These are phyloP conservation scores for Annulohypoxylon moriforme DNA, from an alignment of 495 filamentous ascomycete species.

Conservation along the genomic window DNA sequence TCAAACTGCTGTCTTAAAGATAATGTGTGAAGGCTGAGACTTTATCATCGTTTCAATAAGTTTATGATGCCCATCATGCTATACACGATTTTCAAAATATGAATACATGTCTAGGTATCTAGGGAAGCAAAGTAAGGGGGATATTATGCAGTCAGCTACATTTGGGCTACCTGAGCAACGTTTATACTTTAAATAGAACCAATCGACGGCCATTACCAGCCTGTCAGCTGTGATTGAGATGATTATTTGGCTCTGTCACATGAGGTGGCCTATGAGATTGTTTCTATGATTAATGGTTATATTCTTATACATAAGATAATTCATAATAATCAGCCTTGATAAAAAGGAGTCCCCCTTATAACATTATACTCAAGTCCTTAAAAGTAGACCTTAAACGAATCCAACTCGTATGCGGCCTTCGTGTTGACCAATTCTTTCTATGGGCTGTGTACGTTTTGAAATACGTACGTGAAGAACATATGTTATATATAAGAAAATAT, in stretches of 20 bases:
- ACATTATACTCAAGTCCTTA: neutral
- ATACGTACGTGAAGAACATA: too few relatives aligned
- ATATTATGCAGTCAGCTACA: neutral
- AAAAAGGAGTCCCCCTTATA: neutral
- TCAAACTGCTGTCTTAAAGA: too few relatives aligned
- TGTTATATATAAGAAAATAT: too few relatives aligned
- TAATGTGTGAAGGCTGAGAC: too few relatives aligned
- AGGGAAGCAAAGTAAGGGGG: neutral
- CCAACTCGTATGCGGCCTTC: too few relatives aligned
- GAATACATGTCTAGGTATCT: neutral
- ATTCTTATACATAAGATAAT: neutral
- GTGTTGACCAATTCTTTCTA: too few relatives aligned
- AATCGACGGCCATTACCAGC: neutral
- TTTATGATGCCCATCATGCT: neutral
- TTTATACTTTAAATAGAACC: neutral
- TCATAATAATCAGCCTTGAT: neutral
- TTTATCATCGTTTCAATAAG: neutral
- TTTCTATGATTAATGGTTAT: neutral
- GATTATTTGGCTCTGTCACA: neutral
- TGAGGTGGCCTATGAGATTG: neutral
- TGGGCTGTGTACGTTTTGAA: too few relatives aligned
- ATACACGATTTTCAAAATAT: neutral
- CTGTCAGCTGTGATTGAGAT: neutral
- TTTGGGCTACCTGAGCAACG: neutral
- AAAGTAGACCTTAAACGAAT: neutral